Percentiles rank a stretch among this genome's conserved stretches.
These are phyloP conservation scores for Sclerotinia sclerotiorum DNA, from an alignment of 2,329 filamentous ascomycete species.

Conservation along the genomic window DNA sequence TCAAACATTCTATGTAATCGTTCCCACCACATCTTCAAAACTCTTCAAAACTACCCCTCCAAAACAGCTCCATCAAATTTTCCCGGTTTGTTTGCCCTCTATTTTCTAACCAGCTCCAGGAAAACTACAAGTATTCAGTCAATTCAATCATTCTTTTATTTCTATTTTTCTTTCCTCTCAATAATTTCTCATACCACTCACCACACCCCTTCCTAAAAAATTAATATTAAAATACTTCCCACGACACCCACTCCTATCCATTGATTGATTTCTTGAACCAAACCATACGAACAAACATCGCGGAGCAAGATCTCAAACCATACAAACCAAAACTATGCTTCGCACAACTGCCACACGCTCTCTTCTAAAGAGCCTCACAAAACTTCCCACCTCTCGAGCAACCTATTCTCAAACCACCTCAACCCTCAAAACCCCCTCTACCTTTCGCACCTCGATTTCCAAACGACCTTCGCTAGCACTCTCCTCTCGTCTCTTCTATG, in stretches of 20 bases:
- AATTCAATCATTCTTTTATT: neutral
- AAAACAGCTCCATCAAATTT: neutral
- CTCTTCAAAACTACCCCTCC: neutral
- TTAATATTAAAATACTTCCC: slow-evolving; percentile 19
- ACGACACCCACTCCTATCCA: slow-evolving; percentile 8
- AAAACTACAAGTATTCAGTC: neutral
- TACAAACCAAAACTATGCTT: slow-evolving; percentile 36
- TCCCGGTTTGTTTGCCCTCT: slow-evolving; percentile 9
- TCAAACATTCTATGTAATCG: neutral
- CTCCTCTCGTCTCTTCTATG: slow-evolving; percentile 48
- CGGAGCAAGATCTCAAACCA: slow-evolving; percentile 32
- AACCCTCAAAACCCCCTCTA: slow-evolving; percentile 29
- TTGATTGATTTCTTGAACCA: slow-evolving; percentile 20
- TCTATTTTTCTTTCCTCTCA: neutral
- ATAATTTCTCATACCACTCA: neutral
- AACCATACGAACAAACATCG: slow-evolving; percentile 24
- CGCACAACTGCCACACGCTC: slow-evolving; percentile 37
- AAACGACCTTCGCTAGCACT: slow-evolving; percentile 33
- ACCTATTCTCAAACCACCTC: slow-evolving; percentile 36
- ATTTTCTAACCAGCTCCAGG: slow-evolving; percentile 1
- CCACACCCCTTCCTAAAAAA: neutral
- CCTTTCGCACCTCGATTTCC: slow-evolving; percentile 31
- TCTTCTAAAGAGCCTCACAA: slow-evolving; percentile 37
- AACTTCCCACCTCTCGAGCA: slow-evolving; percentile 30
- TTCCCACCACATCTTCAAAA: neutral